Conservation (phyloP, 345 rosid species). For the Physaria fendleri region DNA sequence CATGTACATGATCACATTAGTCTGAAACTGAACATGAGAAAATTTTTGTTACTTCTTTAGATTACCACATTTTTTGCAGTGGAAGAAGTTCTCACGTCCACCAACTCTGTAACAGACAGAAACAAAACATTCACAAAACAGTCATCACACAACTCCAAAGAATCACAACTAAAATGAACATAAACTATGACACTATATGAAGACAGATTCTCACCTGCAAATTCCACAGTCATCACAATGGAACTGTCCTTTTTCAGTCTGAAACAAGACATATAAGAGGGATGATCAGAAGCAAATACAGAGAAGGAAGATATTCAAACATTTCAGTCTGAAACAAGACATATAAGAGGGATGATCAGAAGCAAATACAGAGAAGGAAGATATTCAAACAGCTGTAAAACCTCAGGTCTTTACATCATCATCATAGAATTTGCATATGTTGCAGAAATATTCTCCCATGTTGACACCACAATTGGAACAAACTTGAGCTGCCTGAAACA, state of each 20-base stretch:
- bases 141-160: background rate
- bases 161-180: background rate
- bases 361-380: background rate
- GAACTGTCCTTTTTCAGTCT: slow-evolving; percentile 69
- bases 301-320: background rate
- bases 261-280: slow-evolving; percentile 13
- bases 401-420: slow-evolving; percentile 53
- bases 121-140: background rate
- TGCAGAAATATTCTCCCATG: slow-evolving; percentile 95
- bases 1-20: background rate
- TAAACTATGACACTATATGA: background rate
- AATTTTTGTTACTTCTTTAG: background rate
- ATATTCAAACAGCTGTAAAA: background rate
- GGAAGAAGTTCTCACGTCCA: slow-evolving; percentile 74
- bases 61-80: slow-evolving; percentile 92
- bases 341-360: background rate
- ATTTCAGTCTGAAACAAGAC: slow-evolving; percentile 12
- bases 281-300: background rate
- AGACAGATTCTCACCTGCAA: slow-evolving; percentile 53
- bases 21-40: background rate
- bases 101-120: slow-evolving; percentile 56
- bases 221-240: slow-evolving; percentile 97
- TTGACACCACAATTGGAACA: slow-evolving; percentile 96
- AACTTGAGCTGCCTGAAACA: slow-evolving; percentile 55
- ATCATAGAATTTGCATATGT: slow-evolving; percentile 86